A percentile compares a stretch with the other conserved stretches of the same genome.
These are phyloP conservation scores for Clathrospora elynae DNA, from an alignment of 2,329 filamentous ascomycete genomes.

Conservation along the genomic window DNA sequence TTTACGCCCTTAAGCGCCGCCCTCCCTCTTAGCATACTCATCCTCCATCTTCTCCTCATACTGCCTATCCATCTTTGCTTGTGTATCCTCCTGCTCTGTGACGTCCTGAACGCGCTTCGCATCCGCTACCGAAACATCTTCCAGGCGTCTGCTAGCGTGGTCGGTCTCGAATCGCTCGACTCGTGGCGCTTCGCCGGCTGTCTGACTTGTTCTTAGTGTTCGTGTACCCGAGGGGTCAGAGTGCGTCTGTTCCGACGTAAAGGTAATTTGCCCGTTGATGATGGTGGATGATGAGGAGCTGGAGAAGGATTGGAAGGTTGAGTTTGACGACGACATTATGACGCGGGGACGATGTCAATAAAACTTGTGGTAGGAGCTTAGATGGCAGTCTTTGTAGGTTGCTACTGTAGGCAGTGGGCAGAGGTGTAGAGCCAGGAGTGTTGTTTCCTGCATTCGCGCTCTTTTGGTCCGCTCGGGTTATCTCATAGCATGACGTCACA, in stretches of 20 bases:
- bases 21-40: conserved; percentile 53
- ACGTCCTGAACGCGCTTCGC: conserved; percentile 40
- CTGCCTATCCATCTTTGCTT: conserved; percentile 43
- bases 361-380: too few relatives aligned
- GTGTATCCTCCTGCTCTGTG: conserved; percentile 38
- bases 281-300: conserved; percentile 31
- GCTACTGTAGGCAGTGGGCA: not conserved
- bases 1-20: conserved; percentile 47
- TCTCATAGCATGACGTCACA: conserved; percentile 23
- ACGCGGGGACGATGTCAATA: not conserved
- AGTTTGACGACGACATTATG: conserved; percentile 18
- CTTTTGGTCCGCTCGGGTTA: conserved; percentile 10
- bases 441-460: not conserved
- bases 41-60: conserved; percentile 52
- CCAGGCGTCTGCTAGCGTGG: conserved; percentile 24
- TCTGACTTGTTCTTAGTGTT: conserved; percentile 32
- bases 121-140: conserved; percentile 7
- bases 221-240: conserved; percentile 38
- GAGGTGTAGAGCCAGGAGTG: too few relatives aligned
- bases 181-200: conserved; percentile 31
- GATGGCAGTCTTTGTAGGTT: too few relatives aligned
- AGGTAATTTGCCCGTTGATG: conserved; percentile 38
- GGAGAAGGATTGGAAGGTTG: conserved; percentile 35
- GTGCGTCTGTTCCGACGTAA: conserved; percentile 30
- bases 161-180: conserved; percentile 38